Base-by-base conservation (phyloP, 2,329 filamentous ascomycete genomes). In the Sporothrix inflata region DNA sequence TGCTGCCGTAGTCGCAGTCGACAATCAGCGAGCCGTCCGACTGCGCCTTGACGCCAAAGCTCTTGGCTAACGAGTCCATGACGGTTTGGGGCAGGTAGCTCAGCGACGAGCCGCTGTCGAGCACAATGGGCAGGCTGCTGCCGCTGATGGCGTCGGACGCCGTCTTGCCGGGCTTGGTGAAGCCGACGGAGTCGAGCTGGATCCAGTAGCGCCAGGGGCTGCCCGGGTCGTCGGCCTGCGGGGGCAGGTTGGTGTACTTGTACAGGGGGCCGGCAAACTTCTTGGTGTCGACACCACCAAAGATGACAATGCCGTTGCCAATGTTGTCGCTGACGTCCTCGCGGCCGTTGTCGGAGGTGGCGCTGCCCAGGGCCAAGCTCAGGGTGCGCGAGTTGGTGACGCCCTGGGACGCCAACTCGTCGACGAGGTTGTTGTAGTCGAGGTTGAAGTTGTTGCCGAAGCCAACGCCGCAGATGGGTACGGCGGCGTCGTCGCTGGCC, bases 391-490 rank as follows among this genome's bases (percentile, higher is more conserved):
- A 76, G 70, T 78, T 73, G 69, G 88, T 90, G 68, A 86, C 75
- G 7, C 84, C 84, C 74, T 85, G 84, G 11, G 81, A 76, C 21
- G 75, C 78, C 55, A 86, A 79, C 76, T 84, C 79, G 77, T 86
- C 84, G 73, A 86, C 75, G 42, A 86, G 80, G 77, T 83, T 85
- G 73, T 79, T 79, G 77, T 86, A 86, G 11, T 76, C 75, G 14
- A 81, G 81, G 70, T 72, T 74, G 70, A 24, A 73, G 60, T 61
- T 63, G 71, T 82, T 83, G 5, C 87, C 83, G 78, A 91, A 92
- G 42, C 92, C 92, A 57, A 94, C 89, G 42, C 92, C 92, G 21
- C 94, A 81, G 57, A 94, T 92, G 42, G 84, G 83, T 14, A 83
- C 79, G 67, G 83, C 83, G 70, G 85, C 81, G 73, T 85, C 81